Evolutionary conservation across 352 stramenopile genomes (phyloP), one percentile per base, ranked within the genome.

Genomic region (Pythium vanterpoolii): DNA sequence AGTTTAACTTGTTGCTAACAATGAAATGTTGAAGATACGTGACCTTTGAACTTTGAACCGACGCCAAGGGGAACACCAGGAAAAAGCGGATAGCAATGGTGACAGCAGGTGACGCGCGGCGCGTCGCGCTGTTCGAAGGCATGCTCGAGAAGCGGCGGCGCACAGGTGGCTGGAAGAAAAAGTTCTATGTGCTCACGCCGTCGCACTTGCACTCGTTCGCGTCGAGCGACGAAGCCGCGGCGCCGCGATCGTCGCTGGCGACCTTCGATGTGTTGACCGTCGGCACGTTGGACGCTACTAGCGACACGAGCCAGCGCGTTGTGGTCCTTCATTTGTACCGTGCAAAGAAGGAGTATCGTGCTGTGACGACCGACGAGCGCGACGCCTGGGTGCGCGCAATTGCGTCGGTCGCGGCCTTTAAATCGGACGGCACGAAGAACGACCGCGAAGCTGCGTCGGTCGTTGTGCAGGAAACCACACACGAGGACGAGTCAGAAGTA

Each of bases 161-260:
- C 57, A 87, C 80, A 45, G 80, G 81, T 34, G 81, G 81, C 42
- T 95, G 85, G 85, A 89, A 86, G 60, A 90, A 90, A 68, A 78
- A 84, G 57, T 80, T 80, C 48, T 91, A 90, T 38, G 64, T 93
- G 24, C 69, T 95, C 55, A 93, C 81, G 21, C 68, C 70, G 2
- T 73, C 73, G 27, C 76, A 84, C 19, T 77, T 79, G 39, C 73
- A 85, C 60, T 85, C 86, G 64, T 95, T 89, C 44, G 83, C 93
- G 43, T 71, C 78, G 43, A 61, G 31, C 34, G 60, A 66, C 11
- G 24, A 26, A 14, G 26, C 19, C 7, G 43, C 49, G 18, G 18
- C 7, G 30, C 19, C 57, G 31, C 48, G 49, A 5, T 82, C 75
- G 21, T 70, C 72, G 4, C 72, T 90, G 14, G 58, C 73, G 13